phyloP scores from a whole-genome alignment of 2,329 filamentous ascomycete species.

The Arachnopeziza araneosa region DNA sequence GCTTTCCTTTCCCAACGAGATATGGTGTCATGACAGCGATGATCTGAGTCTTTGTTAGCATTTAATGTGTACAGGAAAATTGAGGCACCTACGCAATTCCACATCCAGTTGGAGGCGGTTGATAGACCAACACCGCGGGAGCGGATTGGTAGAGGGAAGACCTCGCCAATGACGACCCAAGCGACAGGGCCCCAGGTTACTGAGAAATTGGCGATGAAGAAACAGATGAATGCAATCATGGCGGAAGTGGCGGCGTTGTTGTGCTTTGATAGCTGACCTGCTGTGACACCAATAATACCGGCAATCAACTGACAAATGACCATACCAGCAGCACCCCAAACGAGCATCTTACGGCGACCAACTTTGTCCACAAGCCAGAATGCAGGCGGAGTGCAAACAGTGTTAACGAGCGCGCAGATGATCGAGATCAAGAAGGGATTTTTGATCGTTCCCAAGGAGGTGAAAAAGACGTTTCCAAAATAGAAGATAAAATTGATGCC shows the following conservation, averaged over 20 bases:
- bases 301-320: conserved; percentile 80
- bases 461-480: conserved; percentile 87
- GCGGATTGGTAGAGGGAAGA: conserved; percentile 75
- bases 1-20: background rate
- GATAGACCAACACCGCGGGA: conserved; percentile 79
- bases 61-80: background rate
- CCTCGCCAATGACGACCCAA: conserved; percentile 80
- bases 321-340: conserved; percentile 76
- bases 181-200: conserved; percentile 67
- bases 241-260: conserved; percentile 48
- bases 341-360: conserved; percentile 72
- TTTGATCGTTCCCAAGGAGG: conserved; percentile 65
- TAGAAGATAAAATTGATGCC: conserved; percentile 91
- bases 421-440: conserved; percentile 62
- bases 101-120: conserved; percentile 84
- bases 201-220: conserved; percentile 84
- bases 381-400: conserved; percentile 68
- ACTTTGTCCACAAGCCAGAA: conserved; percentile 81
- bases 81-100: conserved; percentile 46
- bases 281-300: conserved; percentile 47
- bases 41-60: background rate
- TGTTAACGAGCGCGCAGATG: conserved; percentile 58
- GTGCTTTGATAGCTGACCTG: background rate
- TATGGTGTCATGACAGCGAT: conserved; percentile 5
- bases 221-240: conserved; percentile 55